phyloP scores from a whole-genome alignment of 306 rosid genomes.

The Pterocarpus santalinus region DNA sequence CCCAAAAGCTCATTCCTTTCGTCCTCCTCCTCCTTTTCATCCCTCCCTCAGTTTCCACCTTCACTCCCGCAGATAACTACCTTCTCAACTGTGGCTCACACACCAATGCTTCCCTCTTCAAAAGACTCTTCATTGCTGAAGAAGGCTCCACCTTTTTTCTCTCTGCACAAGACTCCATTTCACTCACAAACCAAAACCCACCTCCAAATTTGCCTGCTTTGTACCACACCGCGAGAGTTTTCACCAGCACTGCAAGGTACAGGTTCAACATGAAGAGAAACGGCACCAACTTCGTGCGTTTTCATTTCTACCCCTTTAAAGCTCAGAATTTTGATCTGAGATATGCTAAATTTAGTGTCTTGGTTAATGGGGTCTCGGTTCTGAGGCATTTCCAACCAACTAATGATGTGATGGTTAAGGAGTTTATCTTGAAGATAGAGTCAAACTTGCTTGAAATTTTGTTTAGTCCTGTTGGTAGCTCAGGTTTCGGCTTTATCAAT shows the following conservation, averaged over 20 bases:
- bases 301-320: conserved; percentile 85
- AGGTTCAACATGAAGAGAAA: conserved; percentile 68
- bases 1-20: conserved; percentile 34
- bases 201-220: conserved; percentile 53
- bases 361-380: conserved; percentile 58
- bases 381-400: conserved; percentile 45
- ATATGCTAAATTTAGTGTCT: conserved; percentile 72
- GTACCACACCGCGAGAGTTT: conserved; percentile 86
- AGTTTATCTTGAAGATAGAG: conserved; percentile 67
- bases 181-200: conserved; percentile 65
- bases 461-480: conserved; percentile 63
- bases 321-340: conserved; percentile 60
- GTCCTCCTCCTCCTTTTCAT: conserved; percentile 40
- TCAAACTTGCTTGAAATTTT: conserved; percentile 60
- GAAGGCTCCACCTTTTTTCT: conserved; percentile 57
- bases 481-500: conserved; percentile 76
- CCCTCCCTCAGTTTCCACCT: conserved; percentile 59
- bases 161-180: conserved; percentile 58
- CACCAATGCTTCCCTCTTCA: conserved; percentile 63
- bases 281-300: conserved; percentile 85
- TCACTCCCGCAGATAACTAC: conserved; percentile 76
- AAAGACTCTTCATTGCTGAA: conserved; percentile 67
- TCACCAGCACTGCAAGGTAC: conserved; percentile 65
- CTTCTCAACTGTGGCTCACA: conserved; percentile 86
- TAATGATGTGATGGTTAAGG: conserved; percentile 59